Percentiles rank a stretch among this genome's conserved stretches.
Evolutionary conservation across 805 yeast species (phyloP).

Genomic region (Komagataella pseudopastoris): DNA sequence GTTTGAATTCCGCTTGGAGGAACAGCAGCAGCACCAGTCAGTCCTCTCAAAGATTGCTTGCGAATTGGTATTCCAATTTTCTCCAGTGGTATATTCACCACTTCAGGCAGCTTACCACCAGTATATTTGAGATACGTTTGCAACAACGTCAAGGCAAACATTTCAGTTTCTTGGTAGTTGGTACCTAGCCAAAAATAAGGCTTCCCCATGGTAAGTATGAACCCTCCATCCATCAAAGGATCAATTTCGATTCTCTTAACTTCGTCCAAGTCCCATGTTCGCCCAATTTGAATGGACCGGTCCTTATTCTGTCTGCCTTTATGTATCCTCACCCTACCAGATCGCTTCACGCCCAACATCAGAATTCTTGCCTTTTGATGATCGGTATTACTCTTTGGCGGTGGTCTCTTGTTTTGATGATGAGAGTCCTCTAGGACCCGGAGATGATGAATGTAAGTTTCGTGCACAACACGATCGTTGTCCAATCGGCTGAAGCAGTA

Average conservation of each 20-base stretch:
- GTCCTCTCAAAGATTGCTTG: background rate
- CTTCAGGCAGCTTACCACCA: slow-evolving; percentile 37
- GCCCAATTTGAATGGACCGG: slow-evolving; percentile 73
- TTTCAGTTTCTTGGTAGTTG: slow-evolving; percentile 41
- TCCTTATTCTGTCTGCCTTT: slow-evolving; percentile 76
- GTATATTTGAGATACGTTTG: slow-evolving; percentile 42
- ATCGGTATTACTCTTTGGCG: slow-evolving; percentile 29
- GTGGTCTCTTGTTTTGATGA: slow-evolving; percentile 59
- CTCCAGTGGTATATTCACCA: slow-evolving; percentile 31
- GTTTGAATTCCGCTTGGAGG: background rate
- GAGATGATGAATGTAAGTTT: slow-evolving; percentile 65
- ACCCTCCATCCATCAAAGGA: slow-evolving; percentile 36
- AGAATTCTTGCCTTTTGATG: slow-evolving; percentile 52
- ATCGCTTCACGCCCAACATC: slow-evolving; percentile 44
- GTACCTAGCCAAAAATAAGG: slow-evolving; percentile 75
- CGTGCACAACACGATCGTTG: slow-evolving; percentile 26
- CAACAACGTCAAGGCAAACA: slow-evolving; percentile 39
- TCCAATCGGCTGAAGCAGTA: slow-evolving; percentile 36
- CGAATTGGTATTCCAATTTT: background rate
- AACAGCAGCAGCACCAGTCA: background rate
- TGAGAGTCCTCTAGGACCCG: slow-evolving; percentile 62
- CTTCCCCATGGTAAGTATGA: slow-evolving; percentile 52
- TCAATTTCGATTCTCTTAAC: slow-evolving; percentile 45
- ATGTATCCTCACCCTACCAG: slow-evolving; percentile 62
- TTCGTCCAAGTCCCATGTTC: slow-evolving; percentile 82